Evolutionary conservation across 129 eudicot genomes (phyloP), one percentile per base, ranked within the genome.

Genomic region (Silybum marianum): DNA sequence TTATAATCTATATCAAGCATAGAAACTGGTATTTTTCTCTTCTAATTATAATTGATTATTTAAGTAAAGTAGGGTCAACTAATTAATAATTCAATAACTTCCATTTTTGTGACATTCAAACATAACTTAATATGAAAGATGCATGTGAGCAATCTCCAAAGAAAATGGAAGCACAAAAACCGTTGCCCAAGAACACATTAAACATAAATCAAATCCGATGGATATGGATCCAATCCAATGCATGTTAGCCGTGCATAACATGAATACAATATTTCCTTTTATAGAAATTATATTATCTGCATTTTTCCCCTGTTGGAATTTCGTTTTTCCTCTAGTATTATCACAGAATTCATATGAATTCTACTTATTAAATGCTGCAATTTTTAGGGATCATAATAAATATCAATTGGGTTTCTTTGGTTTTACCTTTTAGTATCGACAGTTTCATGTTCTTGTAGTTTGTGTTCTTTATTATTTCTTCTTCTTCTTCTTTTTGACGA

Each of bases 371-470:
- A 25, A 76, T 83, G 38, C 48, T 83, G 36, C 78, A 69, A 21
- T 69, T 42, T 74, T 71, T 48, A 30, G 58, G 76, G 44, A 75
- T 71, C 72, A 34, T 42, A 82, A 75, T 77, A 69, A 76, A 36
- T 76, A 36, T 76, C n/a, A 36, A 16, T 70, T 76, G 10, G 62
- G 62, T 67, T 76, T 68, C 75, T 75, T 48, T 54, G 65, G 70
- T 77, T 77, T 46, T 44, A 78, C 70, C 58, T 77, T 77, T 83
- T 73, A 69, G 16, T 77, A 14, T 60, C 21, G 78, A 23, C 79
- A 72, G 79, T 72, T 83, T 83, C 86, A 83, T 78, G 75, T 83
- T 72, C 74, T 63, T 78, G 25, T 71, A 77, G 14, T 13, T 71
- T 60, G 34, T 58, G 7, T 25, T 83, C 82, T 71, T 83, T 60